A percentile compares a stretch with the other conserved stretches of the same genome.
Conservation (phyloP, 768 basidiomycete species). For the Gyrodon lividus region DNA sequence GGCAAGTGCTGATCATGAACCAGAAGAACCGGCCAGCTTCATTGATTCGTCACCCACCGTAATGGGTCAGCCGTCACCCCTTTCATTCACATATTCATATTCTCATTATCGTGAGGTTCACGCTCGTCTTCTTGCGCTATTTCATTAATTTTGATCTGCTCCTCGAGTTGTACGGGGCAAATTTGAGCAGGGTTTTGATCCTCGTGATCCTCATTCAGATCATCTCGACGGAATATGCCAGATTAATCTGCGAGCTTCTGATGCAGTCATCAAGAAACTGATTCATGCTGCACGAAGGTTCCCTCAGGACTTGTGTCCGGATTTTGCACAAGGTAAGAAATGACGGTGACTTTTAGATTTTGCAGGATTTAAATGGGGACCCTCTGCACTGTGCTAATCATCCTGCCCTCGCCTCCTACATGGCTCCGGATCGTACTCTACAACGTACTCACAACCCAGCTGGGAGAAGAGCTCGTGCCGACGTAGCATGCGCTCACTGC, state of each 20-base stretch:
- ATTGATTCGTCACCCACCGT: conserved; percentile 23
- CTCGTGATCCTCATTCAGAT: conserved; percentile 17
- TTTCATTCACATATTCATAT: conserved; percentile 31
- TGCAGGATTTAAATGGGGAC: conserved; percentile 20
- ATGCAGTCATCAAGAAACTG: conserved; percentile 9
- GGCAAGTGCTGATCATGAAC: conserved; percentile 29
- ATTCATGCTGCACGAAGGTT: conserved; percentile 9
- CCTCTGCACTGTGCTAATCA: conserved; percentile 2
- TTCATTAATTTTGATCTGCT: conserved; percentile 27
- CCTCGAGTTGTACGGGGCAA: conserved; percentile 10
- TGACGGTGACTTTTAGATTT: conserved; percentile 2
- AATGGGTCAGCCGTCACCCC: conserved; percentile 26
- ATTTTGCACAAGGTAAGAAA: conserved; percentile 6
- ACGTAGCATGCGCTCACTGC: conserved; percentile 19
- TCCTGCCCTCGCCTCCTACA: conserved; percentile 11
- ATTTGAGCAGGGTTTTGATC: conserved; percentile 11
- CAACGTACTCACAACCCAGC: conserved; percentile 5
- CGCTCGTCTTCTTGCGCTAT: conserved; percentile 18
- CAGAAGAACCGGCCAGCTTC: conserved; percentile 16
- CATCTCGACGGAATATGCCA: conserved; percentile 7
- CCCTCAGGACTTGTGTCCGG: conserved; percentile 4
- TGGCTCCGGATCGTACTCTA: conserved; percentile 12
- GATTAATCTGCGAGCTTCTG: conserved; percentile 18
- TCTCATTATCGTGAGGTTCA: conserved; percentile 33
- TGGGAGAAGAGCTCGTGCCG: conserved; percentile 14